Evolutionary conservation across 225 moss, liverwort and hornwort genomes (phyloP).

Genomic region (Anthoceros angustus): DNA sequence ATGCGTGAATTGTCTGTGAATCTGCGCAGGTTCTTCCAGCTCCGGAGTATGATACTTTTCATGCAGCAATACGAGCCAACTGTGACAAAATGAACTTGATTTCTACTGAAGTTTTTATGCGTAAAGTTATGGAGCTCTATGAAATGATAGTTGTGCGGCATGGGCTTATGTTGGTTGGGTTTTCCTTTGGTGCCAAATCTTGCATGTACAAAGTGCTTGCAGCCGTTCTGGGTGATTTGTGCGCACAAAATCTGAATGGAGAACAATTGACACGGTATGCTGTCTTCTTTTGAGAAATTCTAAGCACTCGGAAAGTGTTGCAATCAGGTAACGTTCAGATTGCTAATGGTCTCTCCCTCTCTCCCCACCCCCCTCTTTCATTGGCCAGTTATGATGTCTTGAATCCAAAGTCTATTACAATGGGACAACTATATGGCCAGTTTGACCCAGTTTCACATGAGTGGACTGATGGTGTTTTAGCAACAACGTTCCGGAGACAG

Average conservation of each 20-base stretch:
- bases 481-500: constrained; percentile 59
- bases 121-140: too few relatives aligned
- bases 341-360: too few relatives aligned
- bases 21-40: constrained; percentile 45
- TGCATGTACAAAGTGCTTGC: constrained; percentile 67
- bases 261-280: neutral
- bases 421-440: constrained; percentile 80
- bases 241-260: too few relatives aligned
- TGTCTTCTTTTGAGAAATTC: neutral
- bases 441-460: constrained; percentile 43
- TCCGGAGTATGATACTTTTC: constrained; percentile 60
- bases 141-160: too few relatives aligned
- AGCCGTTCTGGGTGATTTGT: constrained; percentile 36
- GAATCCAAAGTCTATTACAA: constrained; percentile 74
- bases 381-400: constrained; percentile 74
- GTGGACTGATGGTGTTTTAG: constrained; percentile 67
- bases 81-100: constrained; percentile 37
- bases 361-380: too few relatives aligned
- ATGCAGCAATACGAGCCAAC: too few relatives aligned
- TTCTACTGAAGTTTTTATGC: constrained; percentile 37
- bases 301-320: too few relatives aligned
- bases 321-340: too few relatives aligned
- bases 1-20: neutral
- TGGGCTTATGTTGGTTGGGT: too few relatives aligned
- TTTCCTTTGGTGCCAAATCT: too few relatives aligned